phyloP scores from a whole-genome alignment of 495 filamentous ascomycete species.

The Podospora appendiculata region DNA sequence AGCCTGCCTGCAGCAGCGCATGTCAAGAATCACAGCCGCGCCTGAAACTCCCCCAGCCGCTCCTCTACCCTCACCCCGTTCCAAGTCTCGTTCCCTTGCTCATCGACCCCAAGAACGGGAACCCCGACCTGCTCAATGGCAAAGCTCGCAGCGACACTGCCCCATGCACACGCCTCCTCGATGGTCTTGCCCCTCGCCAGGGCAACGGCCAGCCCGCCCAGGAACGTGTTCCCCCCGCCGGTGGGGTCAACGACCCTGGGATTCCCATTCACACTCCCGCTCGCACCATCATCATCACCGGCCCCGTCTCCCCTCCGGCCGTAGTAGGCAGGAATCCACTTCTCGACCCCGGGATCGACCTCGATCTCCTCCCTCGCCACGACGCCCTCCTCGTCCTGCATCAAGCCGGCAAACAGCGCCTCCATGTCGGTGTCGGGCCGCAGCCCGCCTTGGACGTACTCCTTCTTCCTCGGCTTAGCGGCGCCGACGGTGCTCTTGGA shows the following conservation, averaged over 20 bases:
- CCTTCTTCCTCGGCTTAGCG: constrained; percentile 27
- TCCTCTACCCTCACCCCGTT: constrained; percentile 55
- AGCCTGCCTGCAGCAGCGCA: no score
- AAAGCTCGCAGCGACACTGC: constrained; percentile 82
- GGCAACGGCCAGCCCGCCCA: constrained; percentile 75
- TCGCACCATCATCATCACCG: not conserved
- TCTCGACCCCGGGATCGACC: constrained; percentile 45
- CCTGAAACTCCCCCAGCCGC: constrained; percentile 45
- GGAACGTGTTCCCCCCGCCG: constrained; percentile 90
- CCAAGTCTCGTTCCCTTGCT: constrained; percentile 62
- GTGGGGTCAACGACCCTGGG: constrained; percentile 74
- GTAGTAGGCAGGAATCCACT: constrained; percentile 51
- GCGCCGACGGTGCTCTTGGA: not conserved
- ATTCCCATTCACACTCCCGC: constrained; percentile 42
- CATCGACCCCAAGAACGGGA: constrained; percentile 49
- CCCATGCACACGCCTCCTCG: constrained; percentile 66
- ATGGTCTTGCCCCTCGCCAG: constrained; percentile 56
- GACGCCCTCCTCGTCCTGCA: constrained; percentile 41
- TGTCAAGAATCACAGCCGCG: constrained; percentile 7
- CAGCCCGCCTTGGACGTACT: constrained; percentile 35
- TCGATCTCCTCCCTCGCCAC: constrained; percentile 53
- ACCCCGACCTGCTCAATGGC: constrained; percentile 91
- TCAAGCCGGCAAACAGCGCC: constrained; percentile 41
- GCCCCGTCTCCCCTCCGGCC: constrained; percentile 31
- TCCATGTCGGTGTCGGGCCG: constrained; percentile 46